A percentile compares a stretch with the other conserved stretches of the same genome.
phyloP scores from a whole-genome alignment of 2,329 filamentous ascomycete genomes.

The Thelonectria rubi region DNA sequence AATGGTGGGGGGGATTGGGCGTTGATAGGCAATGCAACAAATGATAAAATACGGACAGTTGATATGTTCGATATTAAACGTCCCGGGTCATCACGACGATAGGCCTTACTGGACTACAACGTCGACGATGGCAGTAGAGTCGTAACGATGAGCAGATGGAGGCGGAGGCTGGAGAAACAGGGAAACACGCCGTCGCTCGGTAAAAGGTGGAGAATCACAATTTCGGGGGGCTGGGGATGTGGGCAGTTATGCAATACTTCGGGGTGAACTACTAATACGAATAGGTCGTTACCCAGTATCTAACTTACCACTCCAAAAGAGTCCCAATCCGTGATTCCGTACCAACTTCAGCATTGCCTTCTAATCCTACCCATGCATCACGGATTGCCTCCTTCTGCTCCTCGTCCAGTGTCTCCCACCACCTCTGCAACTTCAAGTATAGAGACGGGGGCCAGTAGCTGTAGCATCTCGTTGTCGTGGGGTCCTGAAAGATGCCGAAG shows the following conservation, averaged over 20 bases:
- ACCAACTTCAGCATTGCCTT: too few species aligned
- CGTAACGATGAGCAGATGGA: slow-evolving; percentile 30
- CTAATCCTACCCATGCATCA: slow-evolving; percentile 37
- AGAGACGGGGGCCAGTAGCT: too few species aligned
- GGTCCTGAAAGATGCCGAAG: slow-evolving; percentile 33
- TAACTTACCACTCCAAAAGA: too few species aligned
- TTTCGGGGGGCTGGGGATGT: slow-evolving; percentile 22
- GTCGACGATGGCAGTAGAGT: slow-evolving; percentile 11
- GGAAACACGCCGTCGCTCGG: slow-evolving; percentile 35
- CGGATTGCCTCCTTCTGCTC: slow-evolving; percentile 23
- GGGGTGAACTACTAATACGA: slow-evolving; percentile 5
- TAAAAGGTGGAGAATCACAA: slow-evolving; percentile 29
- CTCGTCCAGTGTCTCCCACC: too few species aligned
- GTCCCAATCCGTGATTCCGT: not conserved
- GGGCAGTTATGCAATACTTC: slow-evolving; percentile 34
- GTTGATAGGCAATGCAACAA: not conserved
- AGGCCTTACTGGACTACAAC: slow-evolving; percentile 24
- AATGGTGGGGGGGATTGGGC: not conserved
- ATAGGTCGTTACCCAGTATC: not conserved
- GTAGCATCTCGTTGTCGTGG: too few species aligned
- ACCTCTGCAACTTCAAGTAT: too few species aligned
- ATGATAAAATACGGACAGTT: not conserved
- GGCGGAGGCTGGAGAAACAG: slow-evolving; percentile 36
- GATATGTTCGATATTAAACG: not conserved
- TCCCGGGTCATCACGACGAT: slow-evolving; percentile 16